A percentile compares a stretch with the other conserved stretches of the same genome.
phyloP scores from a whole-genome alignment of 2,329 filamentous ascomycete species.

The Penicillium sclerotigenum region DNA sequence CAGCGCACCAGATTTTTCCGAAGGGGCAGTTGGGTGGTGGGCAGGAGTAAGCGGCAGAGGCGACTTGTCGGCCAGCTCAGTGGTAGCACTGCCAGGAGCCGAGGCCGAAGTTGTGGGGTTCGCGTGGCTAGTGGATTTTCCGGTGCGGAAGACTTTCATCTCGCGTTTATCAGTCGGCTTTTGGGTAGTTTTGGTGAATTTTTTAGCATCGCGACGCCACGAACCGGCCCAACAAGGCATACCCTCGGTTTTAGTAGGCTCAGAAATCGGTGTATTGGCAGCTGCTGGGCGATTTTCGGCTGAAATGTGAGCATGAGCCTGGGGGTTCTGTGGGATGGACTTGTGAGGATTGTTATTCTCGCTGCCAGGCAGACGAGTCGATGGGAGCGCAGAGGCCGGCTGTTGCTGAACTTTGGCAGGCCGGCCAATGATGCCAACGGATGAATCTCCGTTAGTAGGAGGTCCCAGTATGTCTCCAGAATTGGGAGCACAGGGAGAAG shows the following conservation, averaged over 20 bases:
- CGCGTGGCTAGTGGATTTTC: conserved; percentile 55
- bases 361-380: conserved; percentile 22
- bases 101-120: conserved; percentile 23
- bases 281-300: not conserved
- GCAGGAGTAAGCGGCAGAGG: conserved; percentile 3
- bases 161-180: conserved; percentile 50
- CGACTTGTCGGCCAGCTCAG: conserved; percentile 12
- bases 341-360: conserved; percentile 26
- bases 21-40: conserved; percentile 19
- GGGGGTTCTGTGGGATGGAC: conserved; percentile 6
- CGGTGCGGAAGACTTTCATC: conserved; percentile 89
- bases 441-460: conserved; percentile 21
- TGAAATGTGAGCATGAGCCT: conserved; percentile 7
- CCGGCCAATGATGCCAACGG: conserved; percentile 36
- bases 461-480: not conserved
- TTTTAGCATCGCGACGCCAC: conserved; percentile 57
- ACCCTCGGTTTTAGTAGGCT: conserved; percentile 29
- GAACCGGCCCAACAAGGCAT: conserved; percentile 60
- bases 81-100: conserved; percentile 9
- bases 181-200: conserved; percentile 18
- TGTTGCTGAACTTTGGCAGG: conserved; percentile 25
- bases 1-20: conserved; percentile 44
- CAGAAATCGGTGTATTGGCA: conserved; percentile 15
- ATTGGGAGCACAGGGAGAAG: conserved; percentile 41
- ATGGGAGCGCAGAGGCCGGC: conserved; percentile 26